These are phyloP conservation scores for Vigna unguiculata DNA, from an alignment of 306 rosid species.

Conservation along the genomic window DNA sequence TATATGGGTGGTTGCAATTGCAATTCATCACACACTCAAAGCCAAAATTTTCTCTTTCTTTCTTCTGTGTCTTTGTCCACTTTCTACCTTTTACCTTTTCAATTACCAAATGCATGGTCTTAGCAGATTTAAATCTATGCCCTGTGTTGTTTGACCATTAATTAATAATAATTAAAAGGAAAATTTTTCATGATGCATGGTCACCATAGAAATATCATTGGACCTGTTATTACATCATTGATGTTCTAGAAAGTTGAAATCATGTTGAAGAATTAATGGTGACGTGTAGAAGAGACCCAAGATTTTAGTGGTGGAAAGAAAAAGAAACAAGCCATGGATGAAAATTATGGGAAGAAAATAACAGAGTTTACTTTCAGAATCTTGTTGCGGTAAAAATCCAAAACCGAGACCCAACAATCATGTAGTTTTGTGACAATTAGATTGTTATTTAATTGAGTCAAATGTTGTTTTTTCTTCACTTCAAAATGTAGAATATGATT, in stretches of 20 bases:
- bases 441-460: background rate
- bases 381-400: background rate
- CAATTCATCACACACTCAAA: too few relatives aligned
- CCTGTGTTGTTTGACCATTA: background rate
- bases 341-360: background rate
- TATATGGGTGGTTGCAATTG: too few relatives aligned
- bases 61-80: background rate
- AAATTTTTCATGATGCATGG: background rate
- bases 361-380: background rate
- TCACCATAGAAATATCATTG: background rate
- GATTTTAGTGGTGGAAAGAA: background rate
- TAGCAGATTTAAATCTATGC: constrained; percentile 4
- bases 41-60: too few relatives aligned
- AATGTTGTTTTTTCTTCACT: too few relatives aligned
- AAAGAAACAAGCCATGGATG: constrained; percentile 18
- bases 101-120: background rate
- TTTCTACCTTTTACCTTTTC: background rate
- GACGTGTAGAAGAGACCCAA: background rate
- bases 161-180: too few relatives aligned
- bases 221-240: constrained; percentile 23
- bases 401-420: too few relatives aligned
- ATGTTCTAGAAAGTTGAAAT: background rate
- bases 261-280: background rate
- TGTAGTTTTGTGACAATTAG: background rate
- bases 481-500: too few relatives aligned